Evolutionary conservation across 2,329 filamentous ascomycete species (phyloP), one percentile per base, ranked within the genome.

Genomic region (Fusarium sp.): DNA sequence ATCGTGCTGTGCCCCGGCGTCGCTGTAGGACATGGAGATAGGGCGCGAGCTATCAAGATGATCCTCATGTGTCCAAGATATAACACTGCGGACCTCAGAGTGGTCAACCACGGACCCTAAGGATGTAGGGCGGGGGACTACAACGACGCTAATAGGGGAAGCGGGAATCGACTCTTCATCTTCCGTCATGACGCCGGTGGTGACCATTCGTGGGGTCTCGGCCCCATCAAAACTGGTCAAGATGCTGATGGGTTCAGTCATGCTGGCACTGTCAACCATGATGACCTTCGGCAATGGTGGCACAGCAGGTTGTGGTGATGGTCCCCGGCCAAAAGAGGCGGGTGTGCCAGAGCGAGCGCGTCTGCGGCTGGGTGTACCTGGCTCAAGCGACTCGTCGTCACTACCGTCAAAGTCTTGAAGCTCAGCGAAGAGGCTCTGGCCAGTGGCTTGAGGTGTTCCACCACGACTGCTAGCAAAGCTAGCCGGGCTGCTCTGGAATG

Each of bases 381-480:
- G 84, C 16, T 83, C 83, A 63, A 80, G 83, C 58, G 91, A 90
- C 67, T 91, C 90, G 64, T 93, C 91, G 67, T 93, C 92, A 71
- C 91, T 90, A 69, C 89, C 88, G 66, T 88, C 90, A 44, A 97
- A 83, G 70, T 93, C 92, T 58, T 91, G 93, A 42, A 99, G 86
- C 79, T 99, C 96, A 40, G 93, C 93, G 77, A 96, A 97, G 55
- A 99, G 83, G 75, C 91, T 98, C 82, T 97, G 92, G 14, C 88
- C 80, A 44, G 44, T 27, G 23, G 79, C 78, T 61, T 85, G 81
- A 9, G 87, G 83, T 3, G 85, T 87, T 49, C 81, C 81, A 31
- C 69, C 78, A 67, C 82, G 85, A 71, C 83, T 85, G 65, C 82
- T 84, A 16, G 79, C 81, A 67, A 85, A 83, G 75, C 87, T 88